phyloP scores from a whole-genome alignment of 768 basidiomycete genomes.

The Coprinopsis marcescibilis region DNA sequence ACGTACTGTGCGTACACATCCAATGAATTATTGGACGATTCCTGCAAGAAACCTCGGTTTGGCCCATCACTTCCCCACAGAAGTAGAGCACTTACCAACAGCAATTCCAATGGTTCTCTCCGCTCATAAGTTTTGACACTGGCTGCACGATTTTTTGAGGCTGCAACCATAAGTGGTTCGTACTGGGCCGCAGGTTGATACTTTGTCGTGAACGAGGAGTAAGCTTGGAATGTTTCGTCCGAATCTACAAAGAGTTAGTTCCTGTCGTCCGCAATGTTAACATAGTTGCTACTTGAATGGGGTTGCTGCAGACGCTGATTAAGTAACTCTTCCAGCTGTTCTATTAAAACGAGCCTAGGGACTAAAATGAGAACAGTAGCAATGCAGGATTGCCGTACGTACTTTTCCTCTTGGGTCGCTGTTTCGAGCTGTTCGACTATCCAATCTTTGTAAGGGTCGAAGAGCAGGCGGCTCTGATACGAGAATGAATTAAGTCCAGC shows the following conservation, averaged over 20 bases:
- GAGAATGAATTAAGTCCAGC: conserved; percentile 2
- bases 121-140: conserved; percentile 57
- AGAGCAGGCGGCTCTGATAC: conserved; percentile 60
- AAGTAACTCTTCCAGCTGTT: conserved; percentile 50
- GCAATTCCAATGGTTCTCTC: conserved; percentile 56
- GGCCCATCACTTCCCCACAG: background rate
- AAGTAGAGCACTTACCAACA: conserved; percentile 40
- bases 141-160: conserved; percentile 64
- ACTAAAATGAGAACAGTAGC: conserved; percentile 7
- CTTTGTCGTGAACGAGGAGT: conserved; percentile 85
- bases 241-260: conserved; percentile 42
- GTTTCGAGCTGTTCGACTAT: conserved; percentile 57
- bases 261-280: background rate
- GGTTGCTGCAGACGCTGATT: conserved; percentile 69
- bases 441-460: conserved; percentile 72
- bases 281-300: conserved; percentile 51
- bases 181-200: conserved; percentile 72
- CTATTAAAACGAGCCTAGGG: conserved; percentile 37
- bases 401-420: conserved; percentile 44
- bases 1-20: conserved; percentile 62
- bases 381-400: conserved; percentile 3
- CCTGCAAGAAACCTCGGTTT: conserved; percentile 16
- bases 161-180: conserved; percentile 67
- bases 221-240: conserved; percentile 77
- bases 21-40: conserved; percentile 38